Evolutionary conservation across 139 green algal genomes (phyloP).

Genomic region (Zygnema circumcarinatum): DNA sequence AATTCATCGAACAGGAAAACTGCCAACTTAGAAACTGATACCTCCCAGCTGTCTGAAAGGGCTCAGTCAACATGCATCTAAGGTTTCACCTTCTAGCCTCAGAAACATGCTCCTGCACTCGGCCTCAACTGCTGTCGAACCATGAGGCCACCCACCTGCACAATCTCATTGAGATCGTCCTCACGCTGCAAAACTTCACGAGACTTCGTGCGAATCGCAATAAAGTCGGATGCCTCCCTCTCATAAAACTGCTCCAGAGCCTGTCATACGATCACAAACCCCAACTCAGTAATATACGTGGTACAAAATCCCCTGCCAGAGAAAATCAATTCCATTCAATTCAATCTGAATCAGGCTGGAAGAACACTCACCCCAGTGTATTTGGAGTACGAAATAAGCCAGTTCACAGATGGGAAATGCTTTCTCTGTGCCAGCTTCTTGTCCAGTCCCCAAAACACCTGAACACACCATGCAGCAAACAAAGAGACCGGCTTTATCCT

Average conservation of each 20-base stretch:
- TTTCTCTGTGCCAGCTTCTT: constrained; percentile 99
- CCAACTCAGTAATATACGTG: not conserved
- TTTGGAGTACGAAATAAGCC: constrained; percentile 99
- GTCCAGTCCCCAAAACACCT: constrained; percentile 99
- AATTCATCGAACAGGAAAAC: not conserved
- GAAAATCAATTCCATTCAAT: too few relatives aligned
- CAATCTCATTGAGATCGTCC: constrained; percentile 99
- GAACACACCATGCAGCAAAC: constrained; percentile 52
- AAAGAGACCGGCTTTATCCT: constrained; percentile 10
- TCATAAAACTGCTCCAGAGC: constrained; percentile 97
- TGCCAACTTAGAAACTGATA: not conserved
- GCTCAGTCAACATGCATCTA: too few relatives aligned
- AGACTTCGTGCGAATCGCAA: constrained; percentile 60
- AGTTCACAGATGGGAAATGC: constrained; percentile 99
- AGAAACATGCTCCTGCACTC: too few relatives aligned
- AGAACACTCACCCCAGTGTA: constrained; percentile 84
- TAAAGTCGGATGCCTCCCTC: constrained; percentile 88
- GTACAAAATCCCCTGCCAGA: too few relatives aligned
- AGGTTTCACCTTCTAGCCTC: too few relatives aligned
- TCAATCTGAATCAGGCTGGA: too few relatives aligned
- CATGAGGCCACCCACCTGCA: constrained; percentile 83
- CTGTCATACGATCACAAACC: constrained; percentile 30
- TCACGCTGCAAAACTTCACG: constrained; percentile 96
- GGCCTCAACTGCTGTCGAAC: too few relatives aligned
- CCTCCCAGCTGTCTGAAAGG: not conserved